phyloP scores from a whole-genome alignment of 83 land plant genomes.

The Diphasiastrum complanatum region DNA sequence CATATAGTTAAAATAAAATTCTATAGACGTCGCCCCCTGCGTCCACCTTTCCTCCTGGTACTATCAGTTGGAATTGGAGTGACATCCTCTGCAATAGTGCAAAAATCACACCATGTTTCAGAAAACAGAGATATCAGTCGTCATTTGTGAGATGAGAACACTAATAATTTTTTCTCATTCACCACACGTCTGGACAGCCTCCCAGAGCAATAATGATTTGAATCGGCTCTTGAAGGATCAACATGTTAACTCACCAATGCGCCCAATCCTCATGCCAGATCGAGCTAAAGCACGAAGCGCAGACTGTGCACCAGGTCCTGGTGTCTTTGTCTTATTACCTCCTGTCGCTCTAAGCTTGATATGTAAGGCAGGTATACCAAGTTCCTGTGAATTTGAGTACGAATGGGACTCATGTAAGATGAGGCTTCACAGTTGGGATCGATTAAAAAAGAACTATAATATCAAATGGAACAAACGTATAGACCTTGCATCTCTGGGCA shows the following conservation, averaged over 20 bases:
- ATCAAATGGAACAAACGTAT: slow-evolving; percentile 3
- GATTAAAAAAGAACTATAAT: neutral
- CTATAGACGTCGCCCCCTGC: slow-evolving; percentile 57
- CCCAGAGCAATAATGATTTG: no score
- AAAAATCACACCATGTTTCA: no score
- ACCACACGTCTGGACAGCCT: no score
- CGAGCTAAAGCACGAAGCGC: no score
- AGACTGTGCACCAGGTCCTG: slow-evolving; percentile 14
- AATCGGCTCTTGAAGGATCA: no score
- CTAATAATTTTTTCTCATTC: no score
- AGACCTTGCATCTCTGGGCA: no score
- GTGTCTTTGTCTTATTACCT: slow-evolving; percentile 7
- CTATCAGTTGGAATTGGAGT: slow-evolving; percentile 69
- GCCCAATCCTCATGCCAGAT: no score
- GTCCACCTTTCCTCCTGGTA: slow-evolving; percentile 61
- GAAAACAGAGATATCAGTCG: no score
- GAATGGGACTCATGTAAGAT: neutral
- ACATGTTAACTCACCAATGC: no score
- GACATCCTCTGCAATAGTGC: slow-evolving; percentile 45
- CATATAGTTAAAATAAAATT: no score
- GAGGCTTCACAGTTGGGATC: neutral
- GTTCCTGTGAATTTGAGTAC: neutral
- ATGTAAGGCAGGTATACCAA: slow-evolving; percentile 7
- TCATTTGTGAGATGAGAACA: no score
- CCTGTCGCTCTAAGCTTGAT: slow-evolving; percentile 14